Evolutionary conservation across 2,329 filamentous ascomycete genomes (phyloP).

Genomic region (Penicillium griseofulvum): DNA sequence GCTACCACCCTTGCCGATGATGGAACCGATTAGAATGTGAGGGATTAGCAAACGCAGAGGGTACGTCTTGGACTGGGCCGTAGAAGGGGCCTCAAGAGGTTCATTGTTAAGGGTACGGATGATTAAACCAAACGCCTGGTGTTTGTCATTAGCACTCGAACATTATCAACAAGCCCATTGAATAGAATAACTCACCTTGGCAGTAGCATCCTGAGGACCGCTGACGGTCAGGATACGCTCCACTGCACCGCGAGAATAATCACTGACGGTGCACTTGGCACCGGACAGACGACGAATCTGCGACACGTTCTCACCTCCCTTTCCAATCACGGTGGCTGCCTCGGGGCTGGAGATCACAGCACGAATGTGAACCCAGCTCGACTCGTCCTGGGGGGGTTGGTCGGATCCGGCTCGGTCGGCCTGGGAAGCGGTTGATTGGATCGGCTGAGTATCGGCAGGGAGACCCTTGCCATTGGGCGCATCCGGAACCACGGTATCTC

Average conservation of each 20-base stretch:
- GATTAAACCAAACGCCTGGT: slow-evolving; percentile 92
- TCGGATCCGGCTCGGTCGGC: slow-evolving; percentile 50
- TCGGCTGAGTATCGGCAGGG: slow-evolving; percentile 55
- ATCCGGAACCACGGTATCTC: slow-evolving; percentile 68
- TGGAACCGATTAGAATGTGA: slow-evolving; percentile 95
- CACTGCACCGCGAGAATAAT: slow-evolving; percentile 94
- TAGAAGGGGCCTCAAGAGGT: slow-evolving; percentile 81
- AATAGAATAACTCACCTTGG: slow-evolving; percentile 66
- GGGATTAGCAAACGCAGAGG: slow-evolving; percentile 92
- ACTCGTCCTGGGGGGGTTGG: slow-evolving; percentile 73
- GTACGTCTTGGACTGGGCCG: slow-evolving; percentile 93
- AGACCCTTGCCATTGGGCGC: slow-evolving; percentile 55
- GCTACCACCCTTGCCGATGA: slow-evolving; percentile 95
- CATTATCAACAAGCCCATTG: not conserved
- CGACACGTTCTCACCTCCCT: slow-evolving; percentile 97
- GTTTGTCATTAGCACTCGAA: slow-evolving; percentile 14
- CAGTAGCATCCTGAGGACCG: slow-evolving; percentile 91
- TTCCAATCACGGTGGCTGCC: slow-evolving; percentile 96
- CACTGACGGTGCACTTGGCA: slow-evolving; percentile 97
- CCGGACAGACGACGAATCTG: slow-evolving; percentile 93
- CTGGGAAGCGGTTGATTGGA: slow-evolving; percentile 56
- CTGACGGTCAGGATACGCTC: slow-evolving; percentile 98
- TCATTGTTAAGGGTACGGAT: slow-evolving; percentile 98
- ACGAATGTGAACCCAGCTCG: slow-evolving; percentile 93
- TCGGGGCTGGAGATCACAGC: slow-evolving; percentile 97